These are phyloP conservation scores for Aspergillus ostianus DNA, from an alignment of 495 filamentous ascomycete species.

Conservation along the genomic window DNA sequence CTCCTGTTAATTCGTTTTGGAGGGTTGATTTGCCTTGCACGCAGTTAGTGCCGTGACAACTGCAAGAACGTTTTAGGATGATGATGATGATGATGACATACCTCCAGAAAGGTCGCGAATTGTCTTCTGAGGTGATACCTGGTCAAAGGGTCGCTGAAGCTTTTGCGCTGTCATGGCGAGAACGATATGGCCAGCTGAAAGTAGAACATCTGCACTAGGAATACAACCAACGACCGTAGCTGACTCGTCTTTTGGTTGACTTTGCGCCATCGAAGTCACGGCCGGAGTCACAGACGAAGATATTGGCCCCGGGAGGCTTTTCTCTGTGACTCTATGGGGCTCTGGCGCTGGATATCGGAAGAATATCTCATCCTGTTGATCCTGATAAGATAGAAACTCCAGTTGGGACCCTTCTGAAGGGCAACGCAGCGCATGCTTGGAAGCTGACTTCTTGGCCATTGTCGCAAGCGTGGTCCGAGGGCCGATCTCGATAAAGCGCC, in stretches of 20 bases:
- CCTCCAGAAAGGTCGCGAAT: constrained; percentile 27
- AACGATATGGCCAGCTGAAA: constrained; percentile 19
- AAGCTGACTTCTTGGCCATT: constrained; percentile 93
- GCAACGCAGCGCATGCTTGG: constrained; percentile 91
- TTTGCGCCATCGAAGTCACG: neutral
- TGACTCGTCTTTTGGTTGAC: neutral
- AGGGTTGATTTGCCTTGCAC: constrained; percentile 84
- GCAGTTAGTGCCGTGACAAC: neutral
- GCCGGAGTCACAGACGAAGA: neutral
- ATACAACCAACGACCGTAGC: neutral
- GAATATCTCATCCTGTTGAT: constrained; percentile 13
- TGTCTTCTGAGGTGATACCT: constrained; percentile 17
- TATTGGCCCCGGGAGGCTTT: neutral
- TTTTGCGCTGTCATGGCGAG: constrained; percentile 26
- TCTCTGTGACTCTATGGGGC: neutral
- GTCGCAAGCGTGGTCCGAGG: constrained; percentile 92
- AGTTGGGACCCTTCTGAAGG: constrained; percentile 26
- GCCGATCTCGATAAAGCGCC: constrained; percentile 96
- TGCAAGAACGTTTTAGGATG: neutral
- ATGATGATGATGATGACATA: constrained; percentile 1
- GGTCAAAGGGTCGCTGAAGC: constrained; percentile 23
- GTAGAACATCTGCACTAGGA: constrained; percentile 12
- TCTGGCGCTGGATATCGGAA: constrained; percentile 10
- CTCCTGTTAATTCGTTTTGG: constrained; percentile 91
- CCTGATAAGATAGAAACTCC: constrained; percentile 19